A percentile compares a stretch with the other conserved stretches of the same genome.
phyloP scores from a whole-genome alignment of 2,329 filamentous ascomycete species.

The Thielaviopsis euricoi region DNA sequence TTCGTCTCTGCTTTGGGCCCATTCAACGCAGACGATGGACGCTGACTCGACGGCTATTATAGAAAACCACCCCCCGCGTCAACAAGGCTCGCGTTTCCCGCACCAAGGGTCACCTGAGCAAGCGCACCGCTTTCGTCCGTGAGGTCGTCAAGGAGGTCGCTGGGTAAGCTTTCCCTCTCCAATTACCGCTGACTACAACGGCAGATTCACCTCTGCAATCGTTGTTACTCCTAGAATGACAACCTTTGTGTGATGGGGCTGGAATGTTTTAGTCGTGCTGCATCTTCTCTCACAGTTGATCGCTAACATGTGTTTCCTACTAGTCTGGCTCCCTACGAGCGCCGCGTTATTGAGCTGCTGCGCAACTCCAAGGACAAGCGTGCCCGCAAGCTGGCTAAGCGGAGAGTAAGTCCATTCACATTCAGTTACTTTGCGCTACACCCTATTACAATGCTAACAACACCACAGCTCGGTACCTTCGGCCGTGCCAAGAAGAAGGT shows the following conservation, averaged over 20 bases:
- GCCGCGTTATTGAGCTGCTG: conserved; percentile 96
- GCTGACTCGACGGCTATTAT: conserved; percentile 34
- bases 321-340: conserved; percentile 86
- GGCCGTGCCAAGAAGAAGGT: conserved; percentile 99
- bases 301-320: conserved; percentile 17
- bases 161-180: conserved; percentile 45
- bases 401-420: conserved; percentile 54
- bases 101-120: conserved; percentile 91
- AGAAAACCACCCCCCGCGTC: conserved; percentile 73
- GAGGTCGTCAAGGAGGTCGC: conserved; percentile 98
- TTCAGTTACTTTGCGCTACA: too few relatives aligned
- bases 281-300: not conserved
- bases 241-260: not conserved
- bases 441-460: conserved; percentile 14
- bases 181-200: not conserved
- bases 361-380: conserved; percentile 99
- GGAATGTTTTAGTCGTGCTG: not conserved
- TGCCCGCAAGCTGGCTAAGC: conserved; percentile 97
- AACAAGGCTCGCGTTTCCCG: conserved; percentile 63
- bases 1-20: conserved; percentile 12
- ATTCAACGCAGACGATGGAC: conserved; percentile 42
- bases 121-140: conserved; percentile 91
- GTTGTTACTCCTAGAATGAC: not conserved
- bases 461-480: conserved; percentile 77
- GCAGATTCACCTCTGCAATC: not conserved